Conservation (phyloP, 176 grass and related monocot genomes). For the Cenchrus fungigraminus region DNA sequence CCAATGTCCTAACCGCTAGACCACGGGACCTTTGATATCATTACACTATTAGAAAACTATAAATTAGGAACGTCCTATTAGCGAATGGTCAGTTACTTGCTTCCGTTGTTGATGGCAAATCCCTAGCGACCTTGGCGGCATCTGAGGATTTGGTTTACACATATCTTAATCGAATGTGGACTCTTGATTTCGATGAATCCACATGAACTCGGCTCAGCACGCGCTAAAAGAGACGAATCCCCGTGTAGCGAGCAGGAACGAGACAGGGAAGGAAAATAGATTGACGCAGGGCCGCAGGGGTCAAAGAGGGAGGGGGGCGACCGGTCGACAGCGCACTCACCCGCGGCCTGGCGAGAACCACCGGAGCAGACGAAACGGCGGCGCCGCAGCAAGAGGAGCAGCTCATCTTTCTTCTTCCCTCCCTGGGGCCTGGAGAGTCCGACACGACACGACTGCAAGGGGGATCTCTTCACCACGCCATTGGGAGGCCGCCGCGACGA, state of each 20-base stretch:
- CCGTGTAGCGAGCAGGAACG: not conserved
- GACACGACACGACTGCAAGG: not conserved
- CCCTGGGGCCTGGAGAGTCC: not conserved
- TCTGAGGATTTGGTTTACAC: not conserved
- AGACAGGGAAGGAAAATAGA: too few species aligned
- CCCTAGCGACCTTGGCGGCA: not conserved
- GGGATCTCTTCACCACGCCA: slow-evolving; percentile 11
- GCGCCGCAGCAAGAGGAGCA: slow-evolving; percentile 33
- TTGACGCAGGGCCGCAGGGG: not conserved
- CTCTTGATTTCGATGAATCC: not conserved
- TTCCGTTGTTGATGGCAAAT: not conserved
- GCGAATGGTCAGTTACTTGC: not conserved
- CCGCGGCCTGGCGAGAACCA: slow-evolving; percentile 31
- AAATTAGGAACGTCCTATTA: not conserved
- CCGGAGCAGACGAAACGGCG: slow-evolving; percentile 39
- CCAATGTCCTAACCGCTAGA: slow-evolving; percentile 89
- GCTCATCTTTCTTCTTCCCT: slow-evolving; percentile 14
- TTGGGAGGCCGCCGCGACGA: not conserved
- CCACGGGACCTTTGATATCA: slow-evolving; percentile 39
- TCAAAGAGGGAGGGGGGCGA: too few species aligned
- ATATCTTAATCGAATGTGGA: not conserved
- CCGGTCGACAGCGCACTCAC: slow-evolving; percentile 10
- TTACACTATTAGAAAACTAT: fast-evolving
- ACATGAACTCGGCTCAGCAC: not conserved
- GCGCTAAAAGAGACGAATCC: not conserved